phyloP scores from a whole-genome alignment of 2,329 filamentous ascomycete genomes.

The Penicillium griseofulvum region DNA sequence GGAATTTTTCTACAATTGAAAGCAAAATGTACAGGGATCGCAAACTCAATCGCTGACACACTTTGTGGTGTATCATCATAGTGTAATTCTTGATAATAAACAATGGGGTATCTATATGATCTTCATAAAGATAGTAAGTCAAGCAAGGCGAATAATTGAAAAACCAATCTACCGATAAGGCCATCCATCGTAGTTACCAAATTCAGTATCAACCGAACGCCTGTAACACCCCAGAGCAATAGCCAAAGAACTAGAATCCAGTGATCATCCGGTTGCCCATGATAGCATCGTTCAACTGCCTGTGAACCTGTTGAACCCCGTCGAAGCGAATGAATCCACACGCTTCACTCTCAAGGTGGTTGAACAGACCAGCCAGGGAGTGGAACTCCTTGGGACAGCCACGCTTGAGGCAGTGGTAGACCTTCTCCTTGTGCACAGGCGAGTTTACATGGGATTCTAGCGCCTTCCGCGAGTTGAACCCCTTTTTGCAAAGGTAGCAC shows the following conservation, averaged over 20 bases:
- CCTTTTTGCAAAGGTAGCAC: slow-evolving; percentile 56
- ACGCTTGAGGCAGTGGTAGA: slow-evolving; percentile 47
- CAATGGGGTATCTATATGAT: background rate
- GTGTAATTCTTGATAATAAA: background rate
- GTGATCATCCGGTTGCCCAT: background rate
- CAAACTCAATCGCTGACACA: background rate
- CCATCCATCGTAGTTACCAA: background rate
- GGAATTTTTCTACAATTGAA: too few species aligned
- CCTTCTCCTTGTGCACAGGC: slow-evolving; percentile 48
- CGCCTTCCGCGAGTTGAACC: slow-evolving; percentile 36
- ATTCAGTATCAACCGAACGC: background rate
- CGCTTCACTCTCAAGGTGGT: slow-evolving; percentile 48
- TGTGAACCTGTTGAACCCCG: slow-evolving; percentile 32
- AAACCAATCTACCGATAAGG: background rate
- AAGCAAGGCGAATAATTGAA: background rate
- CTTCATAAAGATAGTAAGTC: background rate
- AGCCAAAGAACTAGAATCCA: background rate
- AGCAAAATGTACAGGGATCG: background rate
- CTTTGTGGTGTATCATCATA: background rate
- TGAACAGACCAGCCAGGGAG: slow-evolving; percentile 43
- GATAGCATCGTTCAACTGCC: background rate
- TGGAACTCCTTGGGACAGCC: slow-evolving; percentile 39
- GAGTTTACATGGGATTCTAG: slow-evolving; percentile 58
- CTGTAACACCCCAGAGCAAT: background rate
- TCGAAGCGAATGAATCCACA: slow-evolving; percentile 44